phyloP scores from a whole-genome alignment of 306 rosid genomes.

The Dryas octopetala region DNA sequence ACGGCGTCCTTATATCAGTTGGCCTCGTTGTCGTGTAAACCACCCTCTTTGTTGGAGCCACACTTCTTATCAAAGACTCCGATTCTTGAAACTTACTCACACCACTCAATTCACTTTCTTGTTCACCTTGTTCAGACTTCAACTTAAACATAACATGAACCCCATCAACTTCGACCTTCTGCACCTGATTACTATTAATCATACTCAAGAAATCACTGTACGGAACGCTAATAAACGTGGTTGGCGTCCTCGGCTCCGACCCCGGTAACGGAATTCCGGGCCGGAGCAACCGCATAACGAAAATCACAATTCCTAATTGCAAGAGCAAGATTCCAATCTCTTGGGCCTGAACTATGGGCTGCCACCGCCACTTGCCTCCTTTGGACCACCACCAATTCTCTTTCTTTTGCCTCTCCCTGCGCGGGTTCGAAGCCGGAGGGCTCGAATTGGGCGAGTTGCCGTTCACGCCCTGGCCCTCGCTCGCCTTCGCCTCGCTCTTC shows the following conservation, averaged over 20 bases:
- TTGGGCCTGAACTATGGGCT: constrained; percentile 75
- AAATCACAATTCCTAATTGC: constrained; percentile 78
- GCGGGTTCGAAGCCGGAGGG: constrained; percentile 51
- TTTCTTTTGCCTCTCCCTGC: constrained; percentile 68
- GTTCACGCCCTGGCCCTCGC: constrained; percentile 62
- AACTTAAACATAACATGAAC: constrained; percentile 86
- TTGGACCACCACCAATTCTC: constrained; percentile 80
- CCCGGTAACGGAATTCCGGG: constrained; percentile 87
- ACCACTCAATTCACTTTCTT: constrained; percentile 49
- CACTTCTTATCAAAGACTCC: constrained; percentile 62
- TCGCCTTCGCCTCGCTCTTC: constrained; percentile 55
- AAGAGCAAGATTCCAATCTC: constrained; percentile 77
- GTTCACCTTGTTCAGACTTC: constrained; percentile 53
- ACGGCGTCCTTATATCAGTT: constrained; percentile 83
- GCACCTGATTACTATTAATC: constrained; percentile 73
- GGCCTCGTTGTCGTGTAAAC: constrained; percentile 93
- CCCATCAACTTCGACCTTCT: constrained; percentile 96
- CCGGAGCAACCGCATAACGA: constrained; percentile 77
- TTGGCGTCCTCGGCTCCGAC: constrained; percentile 73
- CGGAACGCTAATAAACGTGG: constrained; percentile 72
- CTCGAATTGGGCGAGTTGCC: constrained; percentile 52
- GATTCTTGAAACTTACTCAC: constrained; percentile 63
- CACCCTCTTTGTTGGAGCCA: constrained; percentile 71
- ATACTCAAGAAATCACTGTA: constrained; percentile 88
- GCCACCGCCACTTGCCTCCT: constrained; percentile 88